Evolutionary conservation across 2,329 filamentous ascomycete genomes (phyloP), one percentile per base, ranked within the genome.

Genomic region (Phialophora expanda): DNA sequence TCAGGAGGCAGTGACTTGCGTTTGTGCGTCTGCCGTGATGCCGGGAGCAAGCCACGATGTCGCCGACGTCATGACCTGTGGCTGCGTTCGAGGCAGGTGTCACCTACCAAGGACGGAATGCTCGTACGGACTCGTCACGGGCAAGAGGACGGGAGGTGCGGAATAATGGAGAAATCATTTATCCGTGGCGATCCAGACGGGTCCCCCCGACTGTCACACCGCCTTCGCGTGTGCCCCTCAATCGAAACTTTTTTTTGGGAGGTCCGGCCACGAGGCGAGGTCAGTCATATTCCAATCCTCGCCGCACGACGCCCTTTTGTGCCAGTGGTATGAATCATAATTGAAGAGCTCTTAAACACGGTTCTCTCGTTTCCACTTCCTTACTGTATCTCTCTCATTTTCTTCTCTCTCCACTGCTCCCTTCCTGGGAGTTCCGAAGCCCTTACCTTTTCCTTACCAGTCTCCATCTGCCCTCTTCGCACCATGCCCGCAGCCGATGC

Each of bases 401-500:
- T 48, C 24, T 22, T 46, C n/a, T 44, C 51, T 34, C 11, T 30
- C 17, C 5, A 14, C 38, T 51, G 20, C 55, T 44, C 28, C 17
- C 51, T 14, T 22, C 32, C 48, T 34, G 32, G 11, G 11, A 34
- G 12, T 12, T 50, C n/a, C 38, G 17, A 28, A 34, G 4, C 8
- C n/a, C 20, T 30, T 17, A n/a, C 9, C 9, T 51, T 32, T 30
- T 32, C 38, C 4, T 17, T 41, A 48, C 53, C 44, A 60, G 57
- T 30, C 46, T 86, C 58, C 89, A 88, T 75, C 71, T 81, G 28
- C 82, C 74, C 81, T 92, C 88, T 72, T 79, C 88, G 32, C 88
- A 89, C 74, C 80, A 79, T 3, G 77, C 81, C 1, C 73, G 77
- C 22, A 61, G 64, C 64, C 61, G 71, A 71, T 58, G 50, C 63